Base-by-base conservation (phyloP, 805 yeast genomes). In the Zygoascus tannicola region DNA sequence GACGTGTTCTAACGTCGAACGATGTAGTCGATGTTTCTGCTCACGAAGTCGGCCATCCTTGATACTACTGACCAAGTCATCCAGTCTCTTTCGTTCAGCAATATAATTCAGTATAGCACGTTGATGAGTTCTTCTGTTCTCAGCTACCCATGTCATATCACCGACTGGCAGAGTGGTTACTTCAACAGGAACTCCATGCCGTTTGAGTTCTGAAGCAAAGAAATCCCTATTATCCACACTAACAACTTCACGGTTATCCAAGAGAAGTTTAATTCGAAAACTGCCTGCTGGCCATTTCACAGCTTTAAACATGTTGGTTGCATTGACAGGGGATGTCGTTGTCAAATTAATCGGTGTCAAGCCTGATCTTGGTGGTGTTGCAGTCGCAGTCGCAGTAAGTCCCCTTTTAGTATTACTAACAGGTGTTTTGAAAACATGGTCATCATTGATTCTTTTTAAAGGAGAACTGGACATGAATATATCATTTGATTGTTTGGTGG, bases 111-210 rank as follows among this genome's bases (percentile, higher is more conserved):
- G 63, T 0, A 85, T 81, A 3, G 80, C 85, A 44, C 80, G 80
- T 43, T 73, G 71, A 1, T 73, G 70, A 0, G 84, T 73, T 0
- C 47, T 52, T 42, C 66, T 73, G 55, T 86, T 74, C 44, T 73
- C 71, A 0, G 96, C 98, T 2, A 87, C 70, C 98, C 97, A 92
- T 7, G 82, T 50, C 1, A 81, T 81, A 65, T 92, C 99, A 4
- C 98, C 97, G 2, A 88, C 75, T 0, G 92, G 65, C 22, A 92
- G 66, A 1, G 84, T 67, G 39, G 75, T 60, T 1, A 72, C 74
- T 18, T 75, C 80, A 41, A 75, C 67, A 3, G 64, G 59, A 1
- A 82, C 66, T 0, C 78, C 80, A 7, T 67, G 56, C 16, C 67
- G 60, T 0, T 55, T 57, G 15, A 90, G 65, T 34, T 80, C 74